These are phyloP conservation scores for Pecoramyces ruminantium DNA, from an alignment of 192 early-diverging fungal species.

Conservation along the genomic window DNA sequence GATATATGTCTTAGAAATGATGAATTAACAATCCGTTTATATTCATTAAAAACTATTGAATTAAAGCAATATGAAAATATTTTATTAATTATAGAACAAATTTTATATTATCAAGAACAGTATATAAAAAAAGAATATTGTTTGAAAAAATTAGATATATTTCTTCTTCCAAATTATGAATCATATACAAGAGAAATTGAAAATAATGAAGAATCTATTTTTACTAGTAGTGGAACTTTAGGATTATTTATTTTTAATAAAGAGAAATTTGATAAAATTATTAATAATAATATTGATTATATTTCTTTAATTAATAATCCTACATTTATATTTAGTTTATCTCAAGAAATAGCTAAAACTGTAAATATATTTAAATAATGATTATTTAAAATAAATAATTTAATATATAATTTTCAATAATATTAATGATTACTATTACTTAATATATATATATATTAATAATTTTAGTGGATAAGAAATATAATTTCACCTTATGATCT, in stretches of 20 bases:
- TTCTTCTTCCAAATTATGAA: not conserved
- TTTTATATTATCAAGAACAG: not conserved
- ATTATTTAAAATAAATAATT: too few species aligned
- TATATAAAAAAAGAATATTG: not conserved
- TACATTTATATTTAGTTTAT: not conserved
- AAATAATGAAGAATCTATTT: not conserved
- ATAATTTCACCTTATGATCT: not conserved
- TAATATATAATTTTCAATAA: too few species aligned
- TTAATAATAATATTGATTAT: not conserved
- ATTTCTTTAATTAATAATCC: not conserved
- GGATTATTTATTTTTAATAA: not conserved
- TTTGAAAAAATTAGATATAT: not conserved
- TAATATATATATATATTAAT: too few species aligned
- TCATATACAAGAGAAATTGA: not conserved
- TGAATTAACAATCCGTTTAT: not conserved
- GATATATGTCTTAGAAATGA: not conserved
- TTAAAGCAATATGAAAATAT: not conserved
- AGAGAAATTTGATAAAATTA: not conserved
- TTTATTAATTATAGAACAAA: not conserved
- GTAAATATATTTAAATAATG: not conserved
- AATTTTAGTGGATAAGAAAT: not conserved
- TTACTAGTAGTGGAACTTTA: not conserved
- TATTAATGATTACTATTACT: too few species aligned
- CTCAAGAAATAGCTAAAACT: not conserved
- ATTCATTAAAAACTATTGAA: not conserved